Percentiles rank a stretch among this genome's conserved stretches.
Evolutionary conservation across 164 flowering plant genomes (phyloP).

Genomic region (Berberis vulgaris): DNA sequence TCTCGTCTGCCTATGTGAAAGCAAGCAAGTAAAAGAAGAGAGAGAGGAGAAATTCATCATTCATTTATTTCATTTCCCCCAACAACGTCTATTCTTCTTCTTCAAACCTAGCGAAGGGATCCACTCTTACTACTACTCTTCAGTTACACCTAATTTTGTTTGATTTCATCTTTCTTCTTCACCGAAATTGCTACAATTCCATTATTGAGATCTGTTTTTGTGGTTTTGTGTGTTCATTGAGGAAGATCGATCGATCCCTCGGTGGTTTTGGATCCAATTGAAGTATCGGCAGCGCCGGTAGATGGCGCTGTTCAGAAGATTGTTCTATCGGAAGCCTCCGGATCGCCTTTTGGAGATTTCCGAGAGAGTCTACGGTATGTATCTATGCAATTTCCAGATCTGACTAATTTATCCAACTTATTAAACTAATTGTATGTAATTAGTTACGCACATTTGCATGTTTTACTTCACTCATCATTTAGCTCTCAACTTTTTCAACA

Average conservation of each 20-base stretch:
- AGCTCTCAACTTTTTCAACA: too few relatives aligned
- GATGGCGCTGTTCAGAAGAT: conserved; percentile 88
- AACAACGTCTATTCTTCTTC: too few relatives aligned
- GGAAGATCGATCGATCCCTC: background rate
- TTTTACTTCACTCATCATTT: too few relatives aligned
- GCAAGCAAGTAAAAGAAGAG: too few relatives aligned
- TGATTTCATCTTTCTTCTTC: too few relatives aligned
- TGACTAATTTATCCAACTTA: background rate
- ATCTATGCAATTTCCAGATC: background rate
- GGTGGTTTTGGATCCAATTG: conserved; percentile 41
- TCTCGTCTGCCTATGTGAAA: too few relatives aligned
- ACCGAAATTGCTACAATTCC: too few relatives aligned
- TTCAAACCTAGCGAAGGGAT: too few relatives aligned
- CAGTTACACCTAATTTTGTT: too few relatives aligned
- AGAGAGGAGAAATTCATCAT: too few relatives aligned
- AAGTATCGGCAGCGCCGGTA: conserved; percentile 60
- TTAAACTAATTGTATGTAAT: background rate
- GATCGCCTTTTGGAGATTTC: conserved; percentile 75
- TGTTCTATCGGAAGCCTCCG: conserved; percentile 79
- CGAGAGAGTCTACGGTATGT: conserved; percentile 20
- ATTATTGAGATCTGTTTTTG: background rate
- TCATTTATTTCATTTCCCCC: too few relatives aligned
- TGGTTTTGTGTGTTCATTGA: background rate
- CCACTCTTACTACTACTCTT: too few relatives aligned
- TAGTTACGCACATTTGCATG: background rate